Evolutionary conservation across 2,329 filamentous ascomycete species (phyloP).

Genomic region (Pseudogymnoascus sp.): DNA sequence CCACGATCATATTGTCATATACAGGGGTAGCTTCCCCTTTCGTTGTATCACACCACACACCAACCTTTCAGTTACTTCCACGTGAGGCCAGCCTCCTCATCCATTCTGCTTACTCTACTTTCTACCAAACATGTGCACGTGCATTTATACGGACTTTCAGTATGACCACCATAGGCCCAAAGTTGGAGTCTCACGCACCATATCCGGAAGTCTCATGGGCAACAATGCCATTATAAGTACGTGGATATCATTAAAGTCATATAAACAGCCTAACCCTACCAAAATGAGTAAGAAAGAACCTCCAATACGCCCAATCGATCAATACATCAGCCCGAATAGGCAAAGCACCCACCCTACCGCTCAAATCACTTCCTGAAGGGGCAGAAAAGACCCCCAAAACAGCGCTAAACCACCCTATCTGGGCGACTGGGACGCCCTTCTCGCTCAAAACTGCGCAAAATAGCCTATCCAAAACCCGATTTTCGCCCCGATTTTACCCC

Average conservation of each 20-base stretch:
- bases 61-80: background rate
- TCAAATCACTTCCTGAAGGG: background rate
- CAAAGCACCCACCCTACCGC: conserved; percentile 1
- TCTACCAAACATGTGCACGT: background rate
- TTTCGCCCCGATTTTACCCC: conserved; percentile 1
- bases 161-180: background rate
- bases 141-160: background rate
- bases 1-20: background rate
- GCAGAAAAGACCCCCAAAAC: background rate
- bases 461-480: conserved; percentile 7
- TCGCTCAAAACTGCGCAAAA: conserved; percentile 2
- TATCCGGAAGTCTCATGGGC: background rate
- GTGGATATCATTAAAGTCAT: conserved; percentile 9
- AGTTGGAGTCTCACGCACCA: background rate
- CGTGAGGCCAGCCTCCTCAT: background rate
- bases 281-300: conserved; percentile 3
- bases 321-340: background rate
- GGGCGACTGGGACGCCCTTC: conserved; percentile 7
- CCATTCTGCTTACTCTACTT: background rate
- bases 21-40: background rate
- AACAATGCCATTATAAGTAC: background rate
- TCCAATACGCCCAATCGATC: conserved; percentile 3
- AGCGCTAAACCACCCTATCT: background rate
- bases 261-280: conserved; percentile 2
- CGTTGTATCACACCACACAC: background rate